phyloP scores from a whole-genome alignment of 78 protist species.

The Chrysochromulina tobinii region DNA sequence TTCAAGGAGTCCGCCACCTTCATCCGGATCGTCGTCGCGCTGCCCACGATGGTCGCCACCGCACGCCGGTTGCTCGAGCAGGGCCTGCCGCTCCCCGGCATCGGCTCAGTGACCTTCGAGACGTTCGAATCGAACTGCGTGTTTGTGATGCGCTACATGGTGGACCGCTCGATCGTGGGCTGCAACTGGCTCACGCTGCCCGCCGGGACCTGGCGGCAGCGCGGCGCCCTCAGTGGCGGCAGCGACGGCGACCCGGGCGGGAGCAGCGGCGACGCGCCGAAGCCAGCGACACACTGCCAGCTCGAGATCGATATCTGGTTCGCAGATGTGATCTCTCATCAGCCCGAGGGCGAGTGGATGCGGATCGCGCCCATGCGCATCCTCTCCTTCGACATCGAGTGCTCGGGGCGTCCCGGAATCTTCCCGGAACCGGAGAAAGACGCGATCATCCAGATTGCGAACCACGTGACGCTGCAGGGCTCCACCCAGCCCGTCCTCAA shows the following conservation, averaged over 20 bases:
- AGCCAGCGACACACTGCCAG: conserved; percentile 41
- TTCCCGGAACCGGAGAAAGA: conserved; percentile 98
- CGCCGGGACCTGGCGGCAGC: conserved; percentile 66
- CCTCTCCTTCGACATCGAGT: conserved; percentile 93
- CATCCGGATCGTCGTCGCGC: conserved; percentile 53
- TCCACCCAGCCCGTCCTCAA: background rate
- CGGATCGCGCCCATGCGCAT: conserved; percentile 95
- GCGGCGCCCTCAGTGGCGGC: background rate
- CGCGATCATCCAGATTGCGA: conserved; percentile 98
- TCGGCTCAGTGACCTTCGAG: background rate
- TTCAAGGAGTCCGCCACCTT: conserved; percentile 15
- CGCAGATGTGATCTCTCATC: conserved; percentile 35
- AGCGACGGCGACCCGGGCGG: too few relatives aligned
- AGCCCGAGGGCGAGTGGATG: conserved; percentile 73
- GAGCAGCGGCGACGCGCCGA: background rate
- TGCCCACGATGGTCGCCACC: conserved; percentile 71
- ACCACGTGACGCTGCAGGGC: conserved; percentile 57
- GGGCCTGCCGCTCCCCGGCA: background rate
- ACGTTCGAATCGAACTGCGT: background rate
- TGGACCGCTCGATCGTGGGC: conserved; percentile 74
- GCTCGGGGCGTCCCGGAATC: conserved; percentile 91
- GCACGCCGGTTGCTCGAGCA: conserved; percentile 52
- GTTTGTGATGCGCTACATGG: conserved; percentile 85
- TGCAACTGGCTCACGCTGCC: conserved; percentile 57
- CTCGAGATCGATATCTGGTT: conserved; percentile 51